phyloP scores from a whole-genome alignment of 805 yeast species.

The Teunomyces barrocoloradensis region DNA sequence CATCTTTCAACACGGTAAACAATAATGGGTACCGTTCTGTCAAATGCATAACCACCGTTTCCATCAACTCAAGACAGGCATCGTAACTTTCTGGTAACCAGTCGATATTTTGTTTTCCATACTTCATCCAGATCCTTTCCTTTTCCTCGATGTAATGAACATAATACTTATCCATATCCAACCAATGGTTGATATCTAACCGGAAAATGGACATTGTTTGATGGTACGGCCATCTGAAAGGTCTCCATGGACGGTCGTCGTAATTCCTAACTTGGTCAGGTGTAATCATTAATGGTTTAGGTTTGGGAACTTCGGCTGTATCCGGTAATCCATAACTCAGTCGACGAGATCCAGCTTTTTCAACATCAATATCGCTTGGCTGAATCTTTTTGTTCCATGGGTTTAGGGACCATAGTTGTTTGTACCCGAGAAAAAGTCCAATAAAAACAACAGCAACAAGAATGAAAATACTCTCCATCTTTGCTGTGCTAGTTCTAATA shows the following conservation, averaged over 20 bases:
- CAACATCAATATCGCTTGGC: neutral
- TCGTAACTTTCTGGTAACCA: slow-evolving; percentile 65
- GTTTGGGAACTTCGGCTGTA: slow-evolving; percentile 31
- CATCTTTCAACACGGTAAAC: slow-evolving; percentile 46
- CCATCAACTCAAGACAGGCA: slow-evolving; percentile 63
- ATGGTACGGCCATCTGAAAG: slow-evolving; percentile 77
- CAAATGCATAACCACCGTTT: slow-evolving; percentile 59
- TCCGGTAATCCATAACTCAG: slow-evolving; percentile 6
- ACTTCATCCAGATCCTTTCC: slow-evolving; percentile 52
- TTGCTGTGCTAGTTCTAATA: neutral
- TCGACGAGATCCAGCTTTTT: slow-evolving; percentile 13
- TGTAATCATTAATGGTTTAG: slow-evolving; percentile 60
- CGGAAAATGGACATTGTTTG: slow-evolving; percentile 75
- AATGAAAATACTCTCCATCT: neutral
- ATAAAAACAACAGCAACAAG: neutral
- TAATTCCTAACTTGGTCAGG: slow-evolving; percentile 64
- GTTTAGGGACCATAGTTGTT: neutral
- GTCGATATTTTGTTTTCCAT: slow-evolving; percentile 61
- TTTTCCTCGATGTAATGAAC: slow-evolving; percentile 65
- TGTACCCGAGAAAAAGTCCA: neutral
- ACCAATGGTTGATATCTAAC: slow-evolving; percentile 72
- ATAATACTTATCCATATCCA: slow-evolving; percentile 77
- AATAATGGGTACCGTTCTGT: slow-evolving; percentile 59
- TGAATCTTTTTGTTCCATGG: neutral
- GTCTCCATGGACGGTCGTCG: slow-evolving; percentile 80